Evolutionary conservation across 164 flowering plant species (phyloP), one percentile per base, ranked within the genome.

Genomic region (Liquidambar formosana): DNA sequence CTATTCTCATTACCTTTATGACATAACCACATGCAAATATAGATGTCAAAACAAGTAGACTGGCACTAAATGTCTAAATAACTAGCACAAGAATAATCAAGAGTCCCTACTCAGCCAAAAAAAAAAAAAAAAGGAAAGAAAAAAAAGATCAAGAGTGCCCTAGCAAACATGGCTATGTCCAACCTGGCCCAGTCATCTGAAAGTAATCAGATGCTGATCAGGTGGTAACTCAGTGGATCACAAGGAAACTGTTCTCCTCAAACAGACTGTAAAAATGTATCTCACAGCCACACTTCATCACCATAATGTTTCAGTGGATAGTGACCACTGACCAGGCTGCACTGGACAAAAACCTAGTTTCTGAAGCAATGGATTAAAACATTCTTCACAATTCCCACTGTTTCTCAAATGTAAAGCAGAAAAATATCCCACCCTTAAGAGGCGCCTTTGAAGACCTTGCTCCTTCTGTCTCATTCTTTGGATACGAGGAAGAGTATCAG

Each of bases 401-500:
- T 63, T 46, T 4, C 45, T n/a, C 25, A 53, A 48, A 57, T 19
- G 14, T 45, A 19, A 5, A 54, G 1, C 22, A 60, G 44, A 23
- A 21, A 49, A 26, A 28, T 21, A 19, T 27, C 90, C 22, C 23
- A 96, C 99, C 90, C 97, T 92, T 66, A 96, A 76, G 43, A 96
- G 88, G 52, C 96, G 95, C 73, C 98, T 86, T 74, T 96, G 98
- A 78, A 96, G 96, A 68, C 80, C 84, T 79, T 89, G 97, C 81
- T 93, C 98, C 67, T 84, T 91, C 73, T 90, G 96, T 71, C 81
- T 88, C 95, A 96, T 75, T 78, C 89, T 90, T 67, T 93, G 81
- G 33, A 91, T 89, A 79, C 89, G 75, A 48, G 99, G 99, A 75
- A 93, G 84, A 71, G 97, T 90, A 60, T 96, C 98, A 61, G 98